Base-by-base conservation (phyloP, 176 grass and related monocot species). In the Hsuehochloa calcarea region DNA sequence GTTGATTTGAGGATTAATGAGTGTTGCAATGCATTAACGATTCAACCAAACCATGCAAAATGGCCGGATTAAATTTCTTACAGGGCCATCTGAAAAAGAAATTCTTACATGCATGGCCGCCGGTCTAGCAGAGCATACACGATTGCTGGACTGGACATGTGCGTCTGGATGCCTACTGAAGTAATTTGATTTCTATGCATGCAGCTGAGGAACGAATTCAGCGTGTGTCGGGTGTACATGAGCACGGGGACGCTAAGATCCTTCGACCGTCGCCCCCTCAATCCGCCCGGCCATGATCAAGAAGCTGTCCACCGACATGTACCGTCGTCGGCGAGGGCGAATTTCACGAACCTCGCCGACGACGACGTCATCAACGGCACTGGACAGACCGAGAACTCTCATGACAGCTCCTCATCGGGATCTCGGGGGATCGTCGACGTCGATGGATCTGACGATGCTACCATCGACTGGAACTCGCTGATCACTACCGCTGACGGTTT, bases 191-290 rank as follows among this genome's bases (percentile, higher is more conserved):
- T 50, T 50, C 1, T 50, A 9, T 43, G 1, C 6, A 14, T 59
- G 87, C 80, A 90, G 90, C 56, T 90, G 8, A 88, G 93, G 16
- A 80, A 88, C 37, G 93, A 95, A 72, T 86, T 95, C 69, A 92
- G 93, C 54, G 50, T 95, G 10, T 95, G 93, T 23, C 78, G 90
- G 10, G 74, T 95, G 37, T 95, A 95, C 88, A 69, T 90, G 71
- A 86, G 80, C 84, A 86, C 85, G 4, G 90, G 81, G 4, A 88
- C 62, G 9, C 20, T 88, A 11, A 63, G 90, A 78, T 88, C 90
- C 5, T 90, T 95, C 73, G 93, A 95, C 41, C 93, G 93, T 7
- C 90, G 93, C 0, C 93, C 93, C 22, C 55, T 71, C 29, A 65
- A 89, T 45, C 22, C 79, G 5, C 9, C 26, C 26, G 70, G n/a